A percentile compares a stretch with the other conserved stretches of the same genome.
Evolutionary conservation across 352 stramenopile genomes (phyloP).

Genomic region (Aphanomyces stellatus): DNA sequence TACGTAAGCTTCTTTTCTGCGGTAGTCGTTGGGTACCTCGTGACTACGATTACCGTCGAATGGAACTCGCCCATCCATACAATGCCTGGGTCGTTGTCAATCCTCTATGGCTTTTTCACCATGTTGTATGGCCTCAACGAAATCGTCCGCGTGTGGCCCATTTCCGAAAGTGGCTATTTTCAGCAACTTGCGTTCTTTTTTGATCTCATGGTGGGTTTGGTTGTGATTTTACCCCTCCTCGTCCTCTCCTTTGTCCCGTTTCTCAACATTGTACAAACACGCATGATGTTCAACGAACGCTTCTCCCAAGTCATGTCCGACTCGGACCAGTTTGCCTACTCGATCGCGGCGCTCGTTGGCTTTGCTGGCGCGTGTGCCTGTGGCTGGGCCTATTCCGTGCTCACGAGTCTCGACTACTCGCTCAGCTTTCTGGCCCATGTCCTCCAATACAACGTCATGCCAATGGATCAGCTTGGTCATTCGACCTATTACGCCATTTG

Average conservation of each 20-base stretch:
- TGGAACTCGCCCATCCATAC: constrained; percentile 32
- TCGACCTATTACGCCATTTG: constrained; percentile 52
- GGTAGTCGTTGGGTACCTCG: constrained; percentile 46
- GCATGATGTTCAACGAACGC: constrained; percentile 82
- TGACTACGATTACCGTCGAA: constrained; percentile 30
- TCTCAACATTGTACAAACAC: constrained; percentile 68
- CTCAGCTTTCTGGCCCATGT: constrained; percentile 59
- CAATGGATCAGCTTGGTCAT: constrained; percentile 31
- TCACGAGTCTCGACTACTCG: constrained; percentile 53
- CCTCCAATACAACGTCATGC: constrained; percentile 37
- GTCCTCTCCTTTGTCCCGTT: constrained; percentile 65
- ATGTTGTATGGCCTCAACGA: constrained; percentile 66
- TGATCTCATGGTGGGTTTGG: constrained; percentile 57
- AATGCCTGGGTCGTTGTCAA: too few relatives aligned
- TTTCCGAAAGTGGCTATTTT: constrained; percentile 42
- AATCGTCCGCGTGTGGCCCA: constrained; percentile 60
- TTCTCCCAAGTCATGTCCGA: constrained; percentile 74
- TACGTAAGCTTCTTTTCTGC: constrained; percentile 35
- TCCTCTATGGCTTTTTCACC: constrained; percentile 59
- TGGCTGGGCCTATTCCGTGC: constrained; percentile 56
- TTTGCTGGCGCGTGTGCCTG: constrained; percentile 46
- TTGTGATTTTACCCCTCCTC: constrained; percentile 52
- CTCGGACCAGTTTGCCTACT: constrained; percentile 68
- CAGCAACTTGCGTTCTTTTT: constrained; percentile 69
- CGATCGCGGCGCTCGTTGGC: constrained; percentile 52